Evolutionary conservation across 257 asterid species (phyloP).

Genomic region (Nicotiana sylvestris): DNA sequence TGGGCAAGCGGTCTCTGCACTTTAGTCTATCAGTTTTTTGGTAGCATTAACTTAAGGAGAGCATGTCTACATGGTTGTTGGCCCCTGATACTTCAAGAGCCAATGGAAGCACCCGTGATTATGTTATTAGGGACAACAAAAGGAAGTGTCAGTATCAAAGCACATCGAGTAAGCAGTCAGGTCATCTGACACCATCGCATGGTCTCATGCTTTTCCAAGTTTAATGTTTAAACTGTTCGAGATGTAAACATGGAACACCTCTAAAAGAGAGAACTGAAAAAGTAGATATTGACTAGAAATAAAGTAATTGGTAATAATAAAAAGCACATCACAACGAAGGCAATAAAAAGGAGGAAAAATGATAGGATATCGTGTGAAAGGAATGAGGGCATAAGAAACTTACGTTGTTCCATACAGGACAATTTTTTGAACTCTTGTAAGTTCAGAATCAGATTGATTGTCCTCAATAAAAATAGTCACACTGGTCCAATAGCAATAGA

Average conservation of each 20-base stretch:
- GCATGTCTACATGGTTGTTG: background rate
- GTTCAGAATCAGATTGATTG: slow-evolving; percentile 79
- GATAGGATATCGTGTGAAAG: background rate
- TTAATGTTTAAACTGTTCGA: background rate
- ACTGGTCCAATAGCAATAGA: slow-evolving; percentile 38
- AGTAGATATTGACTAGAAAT: background rate
- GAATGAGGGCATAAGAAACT: slow-evolving; percentile 33
- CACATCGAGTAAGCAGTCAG: background rate
- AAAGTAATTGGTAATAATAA: background rate
- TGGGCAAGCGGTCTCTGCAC: background rate
- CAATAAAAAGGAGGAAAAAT: background rate
- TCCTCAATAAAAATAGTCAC: slow-evolving; percentile 91
- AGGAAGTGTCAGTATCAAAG: background rate
- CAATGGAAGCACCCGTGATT: background rate
- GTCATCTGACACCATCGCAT: background rate
- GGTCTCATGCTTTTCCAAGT: background rate
- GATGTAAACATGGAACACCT: background rate
- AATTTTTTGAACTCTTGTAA: slow-evolving; percentile 84
- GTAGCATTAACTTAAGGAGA: background rate
- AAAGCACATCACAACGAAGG: background rate
- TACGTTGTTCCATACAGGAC: slow-evolving; percentile 84
- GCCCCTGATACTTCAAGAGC: background rate
- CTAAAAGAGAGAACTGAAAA: background rate
- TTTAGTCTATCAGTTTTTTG: background rate
- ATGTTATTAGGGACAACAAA: background rate